A percentile compares a stretch with the other conserved stretches of the same genome.
phyloP scores from a whole-genome alignment of 2,329 filamentous ascomycete species.

The Calonectria henricotiae region DNA sequence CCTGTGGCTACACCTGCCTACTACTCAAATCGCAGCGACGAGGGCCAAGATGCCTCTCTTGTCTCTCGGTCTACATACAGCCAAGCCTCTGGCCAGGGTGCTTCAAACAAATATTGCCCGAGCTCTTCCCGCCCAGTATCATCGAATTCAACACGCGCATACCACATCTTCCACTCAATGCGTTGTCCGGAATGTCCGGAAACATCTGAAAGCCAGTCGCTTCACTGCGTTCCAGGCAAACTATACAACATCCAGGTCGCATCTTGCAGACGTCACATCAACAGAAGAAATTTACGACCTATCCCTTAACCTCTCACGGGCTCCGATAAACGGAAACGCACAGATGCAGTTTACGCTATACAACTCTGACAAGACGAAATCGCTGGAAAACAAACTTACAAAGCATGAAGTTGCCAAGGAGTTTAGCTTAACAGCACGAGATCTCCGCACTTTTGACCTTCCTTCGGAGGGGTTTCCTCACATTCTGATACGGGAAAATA shows the following conservation, averaged over 20 bases:
- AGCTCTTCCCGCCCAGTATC: background rate
- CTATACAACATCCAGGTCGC: background rate
- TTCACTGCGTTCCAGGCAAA: background rate
- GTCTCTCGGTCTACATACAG: background rate
- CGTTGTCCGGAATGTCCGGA: background rate
- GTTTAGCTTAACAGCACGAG: conserved; percentile 9
- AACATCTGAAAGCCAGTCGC: background rate
- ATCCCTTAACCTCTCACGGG: background rate
- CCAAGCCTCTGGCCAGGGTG: background rate
- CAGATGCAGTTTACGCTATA: conserved; percentile 7
- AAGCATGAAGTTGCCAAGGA: conserved; percentile 20
- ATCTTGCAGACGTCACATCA: background rate
- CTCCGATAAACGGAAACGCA: conserved; percentile 7
- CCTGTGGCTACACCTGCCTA: too few relatives aligned
- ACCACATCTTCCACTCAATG: background rate
- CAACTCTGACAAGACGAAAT: background rate
- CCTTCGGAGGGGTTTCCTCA: conserved; percentile 16
- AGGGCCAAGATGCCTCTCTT: background rate
- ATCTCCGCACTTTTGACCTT: conserved; percentile 17
- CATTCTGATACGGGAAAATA: conserved; percentile 18
- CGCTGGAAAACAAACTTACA: background rate
- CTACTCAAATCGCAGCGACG: too few relatives aligned
- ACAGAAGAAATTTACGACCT: background rate
- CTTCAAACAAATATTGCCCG: background rate
- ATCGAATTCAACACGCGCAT: too few relatives aligned